These are phyloP conservation scores for Hylodesmum podocarpum DNA, from an alignment of 306 rosid species.

Conservation along the genomic window DNA sequence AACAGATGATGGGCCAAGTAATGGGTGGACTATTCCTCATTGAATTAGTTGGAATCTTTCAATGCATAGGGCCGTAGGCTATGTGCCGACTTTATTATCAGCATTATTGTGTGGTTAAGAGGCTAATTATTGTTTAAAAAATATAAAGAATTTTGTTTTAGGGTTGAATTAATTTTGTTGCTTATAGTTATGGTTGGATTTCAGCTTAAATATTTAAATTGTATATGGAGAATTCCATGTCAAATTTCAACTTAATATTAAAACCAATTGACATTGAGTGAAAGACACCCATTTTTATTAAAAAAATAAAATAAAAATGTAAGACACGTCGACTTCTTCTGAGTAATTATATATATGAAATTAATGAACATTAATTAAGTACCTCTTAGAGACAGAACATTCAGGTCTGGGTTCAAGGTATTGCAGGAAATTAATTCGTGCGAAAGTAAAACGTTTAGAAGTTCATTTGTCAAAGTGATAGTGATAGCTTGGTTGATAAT, in stretches of 20 bases:
- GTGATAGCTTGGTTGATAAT: neutral
- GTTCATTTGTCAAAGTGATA: slow-evolving; percentile 12
- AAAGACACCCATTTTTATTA: neutral
- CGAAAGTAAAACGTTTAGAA: slow-evolving; percentile 6
- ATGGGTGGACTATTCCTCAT: neutral
- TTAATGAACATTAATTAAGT: neutral
- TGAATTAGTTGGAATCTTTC: neutral
- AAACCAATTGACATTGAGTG: no score
- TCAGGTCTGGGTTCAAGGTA: neutral
- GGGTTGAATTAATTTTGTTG: no score
- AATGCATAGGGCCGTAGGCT: no score
- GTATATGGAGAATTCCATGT: no score
- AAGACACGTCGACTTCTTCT: neutral
- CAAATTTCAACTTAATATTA: no score
- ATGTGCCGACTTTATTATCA: no score
- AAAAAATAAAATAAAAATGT: neutral
- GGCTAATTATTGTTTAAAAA: no score
- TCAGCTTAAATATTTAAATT: no score
- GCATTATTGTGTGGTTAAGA: no score
- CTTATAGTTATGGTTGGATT: no score
- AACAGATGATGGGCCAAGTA: neutral
- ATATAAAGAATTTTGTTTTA: no score
- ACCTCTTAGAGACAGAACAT: neutral
- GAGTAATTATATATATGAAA: neutral
- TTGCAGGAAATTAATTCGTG: neutral